A percentile compares a stretch with the other conserved stretches of the same genome.
phyloP scores from a whole-genome alignment of 1,284 basidiomycete genomes.

The Boletus mariae region DNA sequence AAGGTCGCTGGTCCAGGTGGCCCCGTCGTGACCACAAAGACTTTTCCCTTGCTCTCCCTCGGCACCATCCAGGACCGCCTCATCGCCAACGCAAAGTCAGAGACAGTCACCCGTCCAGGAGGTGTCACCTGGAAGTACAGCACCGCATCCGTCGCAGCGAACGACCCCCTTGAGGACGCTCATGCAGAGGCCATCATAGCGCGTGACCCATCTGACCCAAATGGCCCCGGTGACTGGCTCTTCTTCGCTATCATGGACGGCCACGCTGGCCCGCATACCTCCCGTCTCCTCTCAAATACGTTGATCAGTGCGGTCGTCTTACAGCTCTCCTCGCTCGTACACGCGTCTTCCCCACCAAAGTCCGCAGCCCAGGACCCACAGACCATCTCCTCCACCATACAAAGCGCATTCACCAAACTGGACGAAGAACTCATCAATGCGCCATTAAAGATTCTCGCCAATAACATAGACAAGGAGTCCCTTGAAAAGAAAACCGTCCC shows the following conservation, averaged over 20 bases:
- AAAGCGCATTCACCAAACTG: slow-evolving; percentile 74
- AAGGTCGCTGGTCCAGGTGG: slow-evolving; percentile 57
- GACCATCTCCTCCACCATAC: slow-evolving; percentile 67
- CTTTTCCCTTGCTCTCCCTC: slow-evolving; percentile 57
- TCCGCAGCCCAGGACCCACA: slow-evolving; percentile 47
- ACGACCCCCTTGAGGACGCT: slow-evolving; percentile 90
- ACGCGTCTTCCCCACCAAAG: slow-evolving; percentile 35
- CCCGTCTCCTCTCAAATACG: slow-evolving; percentile 77
- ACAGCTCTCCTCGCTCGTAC: slow-evolving; percentile 61
- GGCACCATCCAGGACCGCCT: slow-evolving; percentile 57
- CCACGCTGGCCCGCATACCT: slow-evolving; percentile 80
- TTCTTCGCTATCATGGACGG: slow-evolving; percentile 94
- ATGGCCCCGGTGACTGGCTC: slow-evolving; percentile 65
- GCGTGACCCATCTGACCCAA: slow-evolving; percentile 53
- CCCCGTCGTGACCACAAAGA: slow-evolving; percentile 46
- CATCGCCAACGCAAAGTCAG: slow-evolving; percentile 48
- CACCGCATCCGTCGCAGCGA: slow-evolving; percentile 77
- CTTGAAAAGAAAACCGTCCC: slow-evolving; percentile 53
- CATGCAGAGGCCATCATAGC: slow-evolving; percentile 70
- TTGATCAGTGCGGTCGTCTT: slow-evolving; percentile 86
- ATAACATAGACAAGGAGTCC: slow-evolving; percentile 48
- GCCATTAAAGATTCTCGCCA: slow-evolving; percentile 70
- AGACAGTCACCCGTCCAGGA: slow-evolving; percentile 44
- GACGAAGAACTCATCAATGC: slow-evolving; percentile 78
- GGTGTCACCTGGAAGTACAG: slow-evolving; percentile 69